These are phyloP conservation scores for Acer campestre DNA, from an alignment of 345 rosid species.

Conservation along the genomic window DNA sequence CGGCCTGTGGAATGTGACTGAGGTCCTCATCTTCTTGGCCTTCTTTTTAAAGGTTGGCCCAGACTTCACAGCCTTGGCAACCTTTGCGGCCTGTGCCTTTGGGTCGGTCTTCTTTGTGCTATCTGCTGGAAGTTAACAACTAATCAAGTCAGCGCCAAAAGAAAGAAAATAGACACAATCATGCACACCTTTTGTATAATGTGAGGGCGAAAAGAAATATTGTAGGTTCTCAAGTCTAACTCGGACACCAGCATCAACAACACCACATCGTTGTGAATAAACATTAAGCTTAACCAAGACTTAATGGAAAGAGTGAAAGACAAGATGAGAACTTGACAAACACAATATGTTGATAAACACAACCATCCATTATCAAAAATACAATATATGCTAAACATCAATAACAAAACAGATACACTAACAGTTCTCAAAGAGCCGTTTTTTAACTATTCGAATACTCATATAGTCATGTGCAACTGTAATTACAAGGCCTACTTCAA, in stretches of 20 bases:
- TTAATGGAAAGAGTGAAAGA: too few species aligned
- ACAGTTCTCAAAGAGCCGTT: too few species aligned
- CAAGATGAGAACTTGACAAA: too few species aligned
- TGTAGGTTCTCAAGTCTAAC: neutral
- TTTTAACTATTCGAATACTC: neutral
- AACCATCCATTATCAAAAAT: too few species aligned
- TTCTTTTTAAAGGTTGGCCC: conserved; percentile 60
- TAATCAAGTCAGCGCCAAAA: neutral
- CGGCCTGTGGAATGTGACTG: conserved; percentile 67
- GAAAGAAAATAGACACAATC: neutral
- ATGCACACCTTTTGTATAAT: neutral
- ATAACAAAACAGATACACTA: neutral
- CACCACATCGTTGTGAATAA: neutral
- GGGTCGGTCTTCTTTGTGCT: conserved; percentile 48
- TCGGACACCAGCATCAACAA: too few species aligned
- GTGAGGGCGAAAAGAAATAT: neutral
- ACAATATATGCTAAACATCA: neutral
- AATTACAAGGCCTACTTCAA: neutral
- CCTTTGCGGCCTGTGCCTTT: conserved; percentile 66
- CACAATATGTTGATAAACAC: too few species aligned
- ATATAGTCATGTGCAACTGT: too few species aligned
- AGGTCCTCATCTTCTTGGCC: conserved; percentile 60
- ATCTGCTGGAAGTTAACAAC: conserved; percentile 23
- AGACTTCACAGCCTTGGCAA: conserved; percentile 66
- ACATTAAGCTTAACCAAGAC: neutral